A percentile compares a stretch with the other conserved stretches of the same genome.
Conservation (phyloP, 306 rosid genomes). For the Purshia tridentata region DNA sequence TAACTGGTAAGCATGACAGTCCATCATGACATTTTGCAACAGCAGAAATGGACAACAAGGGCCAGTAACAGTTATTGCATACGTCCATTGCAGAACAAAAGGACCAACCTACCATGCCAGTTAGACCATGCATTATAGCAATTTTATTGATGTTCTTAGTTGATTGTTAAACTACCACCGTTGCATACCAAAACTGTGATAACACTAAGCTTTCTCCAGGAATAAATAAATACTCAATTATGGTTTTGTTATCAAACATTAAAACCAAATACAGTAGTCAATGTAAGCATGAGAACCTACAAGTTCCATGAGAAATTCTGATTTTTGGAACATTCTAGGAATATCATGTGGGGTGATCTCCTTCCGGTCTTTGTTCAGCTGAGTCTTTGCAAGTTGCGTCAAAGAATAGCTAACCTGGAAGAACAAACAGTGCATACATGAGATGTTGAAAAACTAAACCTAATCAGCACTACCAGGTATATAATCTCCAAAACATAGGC, state of each 20-base stretch:
- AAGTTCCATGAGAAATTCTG: slow-evolving; percentile 74
- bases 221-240: background rate
- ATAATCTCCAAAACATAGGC: slow-evolving; percentile 24
- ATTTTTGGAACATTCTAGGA: slow-evolving; percentile 67
- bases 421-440: slow-evolving; percentile 25
- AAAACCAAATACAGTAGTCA: slow-evolving; percentile 6
- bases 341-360: slow-evolving; percentile 83
- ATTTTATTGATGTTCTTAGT: background rate
- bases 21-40: background rate
- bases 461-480: slow-evolving; percentile 13
- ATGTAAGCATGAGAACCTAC: slow-evolving; percentile 47
- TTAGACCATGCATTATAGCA: background rate
- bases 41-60: background rate
- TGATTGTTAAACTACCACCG: background rate
- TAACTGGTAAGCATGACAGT: background rate
- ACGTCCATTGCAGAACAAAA: background rate
- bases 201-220: slow-evolving; percentile 2
- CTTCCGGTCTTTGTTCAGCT: slow-evolving; percentile 80
- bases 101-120: background rate
- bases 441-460: slow-evolving; percentile 12
- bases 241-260: slow-evolving; percentile 2
- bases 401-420: slow-evolving; percentile 91
- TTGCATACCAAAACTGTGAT: slow-evolving; percentile 2
- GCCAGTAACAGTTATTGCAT: background rate
- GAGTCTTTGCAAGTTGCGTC: slow-evolving; percentile 84